Conservation (phyloP, 345 rosid genomes). For the Citrus glauca region DNA sequence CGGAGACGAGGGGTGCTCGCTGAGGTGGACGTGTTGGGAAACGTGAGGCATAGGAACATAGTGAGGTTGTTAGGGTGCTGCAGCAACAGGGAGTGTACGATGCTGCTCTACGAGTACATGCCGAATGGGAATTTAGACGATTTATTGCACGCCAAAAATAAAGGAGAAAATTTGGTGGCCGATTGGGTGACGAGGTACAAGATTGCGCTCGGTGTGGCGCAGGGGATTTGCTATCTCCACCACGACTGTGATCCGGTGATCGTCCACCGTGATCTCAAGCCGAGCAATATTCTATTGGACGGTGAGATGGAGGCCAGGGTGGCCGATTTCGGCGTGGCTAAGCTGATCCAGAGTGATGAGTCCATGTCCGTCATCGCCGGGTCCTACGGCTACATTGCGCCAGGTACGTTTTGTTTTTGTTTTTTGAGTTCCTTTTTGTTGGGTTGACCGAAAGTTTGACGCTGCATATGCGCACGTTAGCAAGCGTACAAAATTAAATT, state of each 20-base stretch:
- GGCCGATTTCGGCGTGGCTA: slow-evolving; percentile 97
- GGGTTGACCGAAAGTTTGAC: slow-evolving; percentile 11
- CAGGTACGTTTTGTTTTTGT: slow-evolving; percentile 43
- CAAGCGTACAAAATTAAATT: neutral
- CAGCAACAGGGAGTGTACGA: slow-evolving; percentile 84
- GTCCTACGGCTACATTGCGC: slow-evolving; percentile 98
- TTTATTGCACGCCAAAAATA: slow-evolving; percentile 69
- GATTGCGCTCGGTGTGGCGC: slow-evolving; percentile 95
- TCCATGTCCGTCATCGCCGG: slow-evolving; percentile 99
- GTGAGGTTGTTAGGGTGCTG: slow-evolving; percentile 89
- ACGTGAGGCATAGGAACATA: slow-evolving; percentile 86
- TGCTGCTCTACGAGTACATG: slow-evolving; percentile 96
- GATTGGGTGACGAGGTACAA: slow-evolving; percentile 84
- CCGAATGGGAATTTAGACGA: slow-evolving; percentile 89
- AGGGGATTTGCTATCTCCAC: slow-evolving; percentile 97
- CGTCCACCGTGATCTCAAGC: slow-evolving; percentile 94
- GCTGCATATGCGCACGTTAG: neutral
- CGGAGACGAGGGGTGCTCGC: slow-evolving; percentile 81
- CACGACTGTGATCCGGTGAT: slow-evolving; percentile 97
- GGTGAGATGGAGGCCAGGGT: slow-evolving; percentile 96
- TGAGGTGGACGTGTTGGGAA: slow-evolving; percentile 90
- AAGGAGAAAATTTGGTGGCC: slow-evolving; percentile 58
- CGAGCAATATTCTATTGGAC: slow-evolving; percentile 84
- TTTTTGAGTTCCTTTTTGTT: neutral
- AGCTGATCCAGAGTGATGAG: slow-evolving; percentile 79